Conservation (phyloP, 768 basidiomycete species). For the Naematelia aurantialba region DNA sequence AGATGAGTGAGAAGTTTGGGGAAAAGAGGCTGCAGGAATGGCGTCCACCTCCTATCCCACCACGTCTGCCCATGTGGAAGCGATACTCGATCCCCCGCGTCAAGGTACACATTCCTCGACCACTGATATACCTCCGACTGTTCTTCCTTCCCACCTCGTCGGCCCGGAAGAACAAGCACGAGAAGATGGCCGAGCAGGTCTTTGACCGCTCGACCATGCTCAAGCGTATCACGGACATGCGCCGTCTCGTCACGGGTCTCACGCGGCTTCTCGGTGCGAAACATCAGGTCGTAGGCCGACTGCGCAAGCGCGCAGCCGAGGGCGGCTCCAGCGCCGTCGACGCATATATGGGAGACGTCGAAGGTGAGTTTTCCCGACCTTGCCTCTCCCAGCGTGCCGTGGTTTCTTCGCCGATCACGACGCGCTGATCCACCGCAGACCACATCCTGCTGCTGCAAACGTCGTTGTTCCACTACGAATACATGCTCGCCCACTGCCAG, state of each 20-base stretch:
- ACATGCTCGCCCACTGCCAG: slow-evolving; percentile 79
- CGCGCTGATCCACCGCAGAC: slow-evolving; percentile 58
- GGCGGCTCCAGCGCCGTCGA: slow-evolving; percentile 60
- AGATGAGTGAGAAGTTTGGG: slow-evolving; percentile 25
- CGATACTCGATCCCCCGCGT: not conserved
- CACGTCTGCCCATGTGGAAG: not conserved
- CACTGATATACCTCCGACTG: slow-evolving; percentile 32
- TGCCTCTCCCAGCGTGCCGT: slow-evolving; percentile 4
- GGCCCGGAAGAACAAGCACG: slow-evolving; percentile 23
- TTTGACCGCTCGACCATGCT: slow-evolving; percentile 56
- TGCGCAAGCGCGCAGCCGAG: slow-evolving; percentile 67
- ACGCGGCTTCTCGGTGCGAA: slow-evolving; percentile 73
- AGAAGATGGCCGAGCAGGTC: slow-evolving; percentile 22
- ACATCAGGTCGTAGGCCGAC: slow-evolving; percentile 72
- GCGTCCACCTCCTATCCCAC: not conserved
- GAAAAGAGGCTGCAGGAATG: not conserved
- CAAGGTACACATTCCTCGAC: slow-evolving; percentile 12
- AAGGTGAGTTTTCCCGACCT: slow-evolving; percentile 58
- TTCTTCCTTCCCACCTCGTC: slow-evolving; percentile 42
- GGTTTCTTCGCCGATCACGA: not conserved
- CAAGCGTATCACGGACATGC: slow-evolving; percentile 71
- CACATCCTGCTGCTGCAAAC: slow-evolving; percentile 86
- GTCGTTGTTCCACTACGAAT: slow-evolving; percentile 78
- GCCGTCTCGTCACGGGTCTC: slow-evolving; percentile 73
- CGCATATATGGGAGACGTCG: slow-evolving; percentile 86